These are phyloP conservation scores for Dalbergia cochinchinensis DNA, from an alignment of 306 rosid genomes.

Conservation along the genomic window DNA sequence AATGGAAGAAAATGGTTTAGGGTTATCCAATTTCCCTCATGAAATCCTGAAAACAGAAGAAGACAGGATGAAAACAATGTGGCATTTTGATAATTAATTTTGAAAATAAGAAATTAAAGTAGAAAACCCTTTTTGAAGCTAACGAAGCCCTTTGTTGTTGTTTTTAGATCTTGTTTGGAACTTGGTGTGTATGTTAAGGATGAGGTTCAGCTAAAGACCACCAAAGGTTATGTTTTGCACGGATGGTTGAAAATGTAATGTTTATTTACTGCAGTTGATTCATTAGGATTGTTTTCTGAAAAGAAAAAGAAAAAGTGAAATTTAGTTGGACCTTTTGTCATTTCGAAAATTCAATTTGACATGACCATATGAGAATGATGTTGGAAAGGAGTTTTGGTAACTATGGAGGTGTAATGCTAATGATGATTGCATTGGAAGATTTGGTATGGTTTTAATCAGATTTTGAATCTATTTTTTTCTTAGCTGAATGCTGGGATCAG, in stretches of 20 bases:
- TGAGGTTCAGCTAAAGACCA: not conserved
- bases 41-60: no score
- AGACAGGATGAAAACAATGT: no score
- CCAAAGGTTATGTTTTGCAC: slow-evolving; percentile 4
- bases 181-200: slow-evolving; percentile 4
- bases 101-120: no score
- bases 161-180: not conserved
- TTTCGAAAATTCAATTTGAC: slow-evolving; percentile 23
- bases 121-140: no score
- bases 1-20: not conserved
- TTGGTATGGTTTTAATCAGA: not conserved
- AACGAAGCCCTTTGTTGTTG: not conserved
- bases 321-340: not conserved
- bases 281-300: not conserved
- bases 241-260: slow-evolving; percentile 23
- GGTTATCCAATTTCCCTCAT: no score
- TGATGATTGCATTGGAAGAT: slow-evolving; percentile 16
- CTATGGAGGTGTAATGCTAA: slow-evolving; percentile 23
- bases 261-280: slow-evolving; percentile 9
- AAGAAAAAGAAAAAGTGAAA: not conserved
- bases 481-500: slow-evolving; percentile 13
- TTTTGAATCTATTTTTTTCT: slow-evolving; percentile 13
- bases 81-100: no score
- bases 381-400: slow-evolving; percentile 18
- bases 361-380: slow-evolving; percentile 24